A percentile compares a stretch with the other conserved stretches of the same genome.
These are phyloP conservation scores for Arthroderma sp. DNA, from an alignment of 2,329 filamentous ascomycete genomes.

Conservation along the genomic window DNA sequence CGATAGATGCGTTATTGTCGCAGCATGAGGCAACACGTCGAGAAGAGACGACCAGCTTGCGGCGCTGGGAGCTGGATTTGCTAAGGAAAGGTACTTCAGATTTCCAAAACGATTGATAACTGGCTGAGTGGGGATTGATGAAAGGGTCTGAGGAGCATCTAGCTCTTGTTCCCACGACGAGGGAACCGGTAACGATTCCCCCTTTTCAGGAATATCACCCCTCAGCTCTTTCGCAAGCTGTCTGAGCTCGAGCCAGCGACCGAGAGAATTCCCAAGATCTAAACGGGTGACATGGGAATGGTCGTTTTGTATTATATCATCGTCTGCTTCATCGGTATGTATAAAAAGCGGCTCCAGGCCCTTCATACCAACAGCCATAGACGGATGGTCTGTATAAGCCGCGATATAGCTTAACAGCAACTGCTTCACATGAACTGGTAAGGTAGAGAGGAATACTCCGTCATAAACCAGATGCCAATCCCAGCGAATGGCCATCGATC, in stretches of 20 bases:
- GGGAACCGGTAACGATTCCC: constrained; percentile 14
- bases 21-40: constrained; percentile 37
- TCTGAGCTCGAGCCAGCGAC: constrained; percentile 35
- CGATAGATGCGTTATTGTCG: constrained; percentile 49
- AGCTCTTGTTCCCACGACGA: constrained; percentile 29
- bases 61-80: constrained; percentile 31
- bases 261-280: constrained; percentile 41
- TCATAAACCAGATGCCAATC: constrained; percentile 44
- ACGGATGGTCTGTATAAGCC: constrained; percentile 32
- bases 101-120: constrained; percentile 33
- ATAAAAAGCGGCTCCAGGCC: constrained; percentile 41
- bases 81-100: constrained; percentile 46
- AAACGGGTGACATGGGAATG: constrained; percentile 36
- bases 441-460: constrained; percentile 38
- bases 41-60: constrained; percentile 45
- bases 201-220: constrained; percentile 10
- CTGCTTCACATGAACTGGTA: constrained; percentile 41
- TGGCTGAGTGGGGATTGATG: constrained; percentile 13
- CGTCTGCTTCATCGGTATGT: constrained; percentile 8
- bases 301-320: constrained; percentile 5
- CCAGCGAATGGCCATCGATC: constrained; percentile 44
- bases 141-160: not conserved
- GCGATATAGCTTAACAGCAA: constrained; percentile 44
- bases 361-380: constrained; percentile 26
- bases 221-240: constrained; percentile 35